Percentiles rank a stretch among this genome's conserved stretches.
These are phyloP conservation scores for Phoenix roebelenii DNA, from an alignment of 176 grass and related monocot species.

Conservation along the genomic window DNA sequence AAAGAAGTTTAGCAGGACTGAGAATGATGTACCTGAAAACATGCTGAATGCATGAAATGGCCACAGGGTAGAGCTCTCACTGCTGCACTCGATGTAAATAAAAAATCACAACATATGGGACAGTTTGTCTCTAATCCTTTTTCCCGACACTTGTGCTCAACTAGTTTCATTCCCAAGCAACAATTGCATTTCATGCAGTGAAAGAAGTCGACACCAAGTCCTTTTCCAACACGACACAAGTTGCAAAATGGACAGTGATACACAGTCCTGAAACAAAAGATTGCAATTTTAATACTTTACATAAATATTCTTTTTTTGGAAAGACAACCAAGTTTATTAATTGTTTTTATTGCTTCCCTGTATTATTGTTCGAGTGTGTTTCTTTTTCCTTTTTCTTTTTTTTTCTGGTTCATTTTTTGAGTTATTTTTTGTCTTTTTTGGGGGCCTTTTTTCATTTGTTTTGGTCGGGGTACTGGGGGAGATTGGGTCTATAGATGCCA, in stretches of 20 bases:
- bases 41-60: constrained; percentile 92
- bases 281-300: constrained; percentile 5
- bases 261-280: constrained; percentile 43
- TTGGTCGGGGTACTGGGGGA: too few relatives aligned
- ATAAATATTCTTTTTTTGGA: too few relatives aligned
- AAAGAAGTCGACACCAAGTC: constrained; percentile 78
- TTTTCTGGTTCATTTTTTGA: too few relatives aligned
- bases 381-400: too few relatives aligned
- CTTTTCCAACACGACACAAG: constrained; percentile 72
- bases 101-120: constrained; percentile 70
- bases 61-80: constrained; percentile 75
- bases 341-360: too few relatives aligned
- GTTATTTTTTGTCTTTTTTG: too few relatives aligned
- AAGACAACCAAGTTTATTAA: too few relatives aligned
- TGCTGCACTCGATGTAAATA: constrained; percentile 78
- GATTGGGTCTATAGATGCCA: too few relatives aligned
- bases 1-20: too few relatives aligned
- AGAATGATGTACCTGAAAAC: constrained; percentile 53
- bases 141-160: constrained; percentile 72
- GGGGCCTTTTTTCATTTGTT: too few relatives aligned
- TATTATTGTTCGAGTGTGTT: too few relatives aligned
- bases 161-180: constrained; percentile 66
- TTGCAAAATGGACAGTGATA: constrained; percentile 97
- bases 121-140: constrained; percentile 82
- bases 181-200: constrained; percentile 98